These are phyloP conservation scores for Colletotrichum tofieldiae DNA, from an alignment of 2,329 filamentous ascomycete species.

Conservation along the genomic window DNA sequence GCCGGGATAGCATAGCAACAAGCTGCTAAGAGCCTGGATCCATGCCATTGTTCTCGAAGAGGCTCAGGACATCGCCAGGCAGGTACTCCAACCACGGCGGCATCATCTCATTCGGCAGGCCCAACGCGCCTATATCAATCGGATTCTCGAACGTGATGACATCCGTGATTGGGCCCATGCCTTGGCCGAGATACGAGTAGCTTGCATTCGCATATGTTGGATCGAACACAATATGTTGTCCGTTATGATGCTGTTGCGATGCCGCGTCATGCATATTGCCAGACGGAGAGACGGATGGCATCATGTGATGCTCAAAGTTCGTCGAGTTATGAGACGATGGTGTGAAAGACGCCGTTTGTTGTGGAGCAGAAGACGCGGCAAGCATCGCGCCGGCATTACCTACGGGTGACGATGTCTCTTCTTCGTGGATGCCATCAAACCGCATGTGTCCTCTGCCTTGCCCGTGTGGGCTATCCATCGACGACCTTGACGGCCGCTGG, in stretches of 20 bases:
- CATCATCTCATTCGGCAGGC: slow-evolving; percentile 75
- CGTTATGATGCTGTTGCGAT: slow-evolving; percentile 37
- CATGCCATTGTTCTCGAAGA: slow-evolving; percentile 59
- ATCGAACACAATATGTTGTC: slow-evolving; percentile 29
- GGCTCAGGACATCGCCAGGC: slow-evolving; percentile 75
- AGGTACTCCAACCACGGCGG: slow-evolving; percentile 82
- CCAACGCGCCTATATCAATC: slow-evolving; percentile 80
- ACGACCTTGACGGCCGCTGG: slow-evolving; percentile 46
- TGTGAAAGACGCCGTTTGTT: slow-evolving; percentile 52
- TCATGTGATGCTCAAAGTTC: slow-evolving; percentile 59
- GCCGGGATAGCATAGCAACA: too few relatives aligned
- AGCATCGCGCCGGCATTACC: slow-evolving; percentile 46
- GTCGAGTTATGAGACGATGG: slow-evolving; percentile 60
- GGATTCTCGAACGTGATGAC: slow-evolving; percentile 82
- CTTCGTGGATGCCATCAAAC: slow-evolving; percentile 50
- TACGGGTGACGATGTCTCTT: slow-evolving; percentile 53
- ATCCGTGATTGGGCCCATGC: slow-evolving; percentile 53
- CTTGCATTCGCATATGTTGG: slow-evolving; percentile 24
- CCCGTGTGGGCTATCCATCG: slow-evolving; percentile 33
- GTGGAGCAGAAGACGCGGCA: slow-evolving; percentile 43
- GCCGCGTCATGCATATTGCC: slow-evolving; percentile 57
- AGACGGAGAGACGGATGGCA: slow-evolving; percentile 58
- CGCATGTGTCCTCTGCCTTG: slow-evolving; percentile 45
- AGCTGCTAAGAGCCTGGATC: slow-evolving; percentile 29
- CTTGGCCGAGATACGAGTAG: slow-evolving; percentile 46